phyloP scores from a whole-genome alignment of 345 rosid species.

The Eucalyptus caleyi region DNA sequence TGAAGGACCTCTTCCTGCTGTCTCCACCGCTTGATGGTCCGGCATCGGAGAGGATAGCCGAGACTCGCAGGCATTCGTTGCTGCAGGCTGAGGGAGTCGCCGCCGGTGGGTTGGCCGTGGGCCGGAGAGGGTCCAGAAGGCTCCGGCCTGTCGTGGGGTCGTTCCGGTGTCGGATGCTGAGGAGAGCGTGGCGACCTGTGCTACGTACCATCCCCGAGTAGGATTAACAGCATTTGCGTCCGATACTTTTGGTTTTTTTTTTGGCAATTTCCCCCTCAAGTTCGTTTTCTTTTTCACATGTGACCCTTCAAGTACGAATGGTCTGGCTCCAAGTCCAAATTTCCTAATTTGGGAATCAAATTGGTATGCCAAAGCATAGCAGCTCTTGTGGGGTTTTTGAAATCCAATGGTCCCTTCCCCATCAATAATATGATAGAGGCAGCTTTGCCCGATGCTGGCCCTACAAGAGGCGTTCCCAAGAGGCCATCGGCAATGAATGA shows the following conservation, averaged over 20 bases:
- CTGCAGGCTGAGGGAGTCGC: background rate
- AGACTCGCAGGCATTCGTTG: slow-evolving; percentile 8
- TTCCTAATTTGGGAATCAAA: background rate
- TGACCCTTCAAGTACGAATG: background rate
- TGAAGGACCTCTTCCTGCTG: slow-evolving; percentile 47
- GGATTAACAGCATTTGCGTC: background rate
- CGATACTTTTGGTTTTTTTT: background rate
- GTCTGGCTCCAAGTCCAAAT: background rate
- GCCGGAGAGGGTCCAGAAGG: slow-evolving; percentile 26
- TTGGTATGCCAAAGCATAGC: background rate
- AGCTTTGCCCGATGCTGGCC: no score
- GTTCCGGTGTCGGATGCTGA: slow-evolving; percentile 45
- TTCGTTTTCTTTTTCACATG: background rate
- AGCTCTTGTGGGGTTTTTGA: background rate
- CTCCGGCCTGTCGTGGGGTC: slow-evolving; percentile 26
- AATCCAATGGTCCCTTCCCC: no score
- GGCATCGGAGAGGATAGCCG: background rate
- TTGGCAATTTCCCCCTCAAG: background rate
- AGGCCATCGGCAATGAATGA: no score
- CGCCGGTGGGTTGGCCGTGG: background rate
- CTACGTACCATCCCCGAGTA: slow-evolving; percentile 65
- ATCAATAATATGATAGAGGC: no score
- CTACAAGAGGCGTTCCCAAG: no score
- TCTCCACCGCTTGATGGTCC: slow-evolving; percentile 45
- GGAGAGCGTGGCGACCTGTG: slow-evolving; percentile 77